Conservation (phyloP, 1,139 yeast genomes). For the Saccharomyces uvarum region DNA sequence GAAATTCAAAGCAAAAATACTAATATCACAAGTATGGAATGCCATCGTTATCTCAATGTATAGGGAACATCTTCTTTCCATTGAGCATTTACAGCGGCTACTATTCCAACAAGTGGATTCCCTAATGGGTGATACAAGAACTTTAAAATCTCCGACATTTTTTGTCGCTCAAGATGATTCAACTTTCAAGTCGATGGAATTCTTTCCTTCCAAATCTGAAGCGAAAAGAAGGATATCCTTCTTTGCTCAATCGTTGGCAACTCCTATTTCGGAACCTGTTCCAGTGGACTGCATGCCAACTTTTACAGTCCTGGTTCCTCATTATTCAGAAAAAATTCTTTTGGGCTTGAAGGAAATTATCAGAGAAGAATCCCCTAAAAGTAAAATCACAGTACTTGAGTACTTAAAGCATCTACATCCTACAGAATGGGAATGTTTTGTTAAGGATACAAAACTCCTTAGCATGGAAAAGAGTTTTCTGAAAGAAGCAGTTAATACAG, state of each 20-base stretch:
- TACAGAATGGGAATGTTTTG: slow-evolving; percentile 72
- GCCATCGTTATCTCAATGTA: slow-evolving; percentile 68
- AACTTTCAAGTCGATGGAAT: slow-evolving; percentile 58
- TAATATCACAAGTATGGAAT: slow-evolving; percentile 75
- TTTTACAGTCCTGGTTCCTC: slow-evolving; percentile 81
- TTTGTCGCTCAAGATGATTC: slow-evolving; percentile 73
- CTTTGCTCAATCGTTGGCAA: slow-evolving; percentile 80
- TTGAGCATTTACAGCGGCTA: slow-evolving; percentile 57
- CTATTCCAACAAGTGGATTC: slow-evolving; percentile 47
- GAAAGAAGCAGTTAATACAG: slow-evolving; percentile 9
- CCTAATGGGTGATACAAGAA: slow-evolving; percentile 33
- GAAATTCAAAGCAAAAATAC: slow-evolving; percentile 40
- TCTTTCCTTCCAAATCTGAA: slow-evolving; percentile 56
- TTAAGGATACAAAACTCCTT: slow-evolving; percentile 49
- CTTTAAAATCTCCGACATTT: slow-evolving; percentile 55
- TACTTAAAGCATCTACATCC: slow-evolving; percentile 64
- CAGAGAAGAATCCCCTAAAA: slow-evolving; percentile 47
- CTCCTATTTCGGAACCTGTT: slow-evolving; percentile 66
- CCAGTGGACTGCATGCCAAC: slow-evolving; percentile 72
- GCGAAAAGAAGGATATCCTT: slow-evolving; percentile 77
- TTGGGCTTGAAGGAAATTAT: slow-evolving; percentile 60
- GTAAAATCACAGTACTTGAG: slow-evolving; percentile 63
- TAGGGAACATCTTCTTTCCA: slow-evolving; percentile 67
- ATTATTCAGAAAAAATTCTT: slow-evolving; percentile 69
- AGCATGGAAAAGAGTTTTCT: slow-evolving; percentile 6